phyloP scores from a whole-genome alignment of 495 filamentous ascomycete species.

The Aspergillus coremiiformis region DNA sequence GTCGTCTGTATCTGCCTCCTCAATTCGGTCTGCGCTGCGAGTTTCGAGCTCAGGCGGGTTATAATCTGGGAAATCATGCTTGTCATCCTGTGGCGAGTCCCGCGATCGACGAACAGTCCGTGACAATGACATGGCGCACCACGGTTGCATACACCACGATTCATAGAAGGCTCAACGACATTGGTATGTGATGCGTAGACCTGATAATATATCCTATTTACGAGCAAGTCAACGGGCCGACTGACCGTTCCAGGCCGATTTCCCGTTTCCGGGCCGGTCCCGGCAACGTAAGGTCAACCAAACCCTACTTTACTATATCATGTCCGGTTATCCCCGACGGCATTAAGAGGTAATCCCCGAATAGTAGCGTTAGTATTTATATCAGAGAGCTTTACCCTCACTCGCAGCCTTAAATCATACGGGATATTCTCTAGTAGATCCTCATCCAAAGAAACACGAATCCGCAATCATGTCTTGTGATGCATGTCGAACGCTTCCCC shows the following conservation, averaged over 20 bases:
- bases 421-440: no score
- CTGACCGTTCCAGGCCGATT: no score
- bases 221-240: no score
- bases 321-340: neutral
- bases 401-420: neutral
- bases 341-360: neutral
- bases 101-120: no score
- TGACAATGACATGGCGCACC: no score
- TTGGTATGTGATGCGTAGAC: no score
- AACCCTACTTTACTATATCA: neutral
- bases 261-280: constrained; percentile 12
- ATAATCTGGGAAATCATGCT: no score
- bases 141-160: no score
- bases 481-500: constrained; percentile 69
- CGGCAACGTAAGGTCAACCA: neutral
- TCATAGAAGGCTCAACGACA: no score
- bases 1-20: neutral
- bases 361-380: neutral
- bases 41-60: neutral
- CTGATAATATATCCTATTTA: no score
- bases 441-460: no score
- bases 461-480: constrained; percentile 30
- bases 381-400: neutral
- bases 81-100: no score
- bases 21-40: neutral